Evolutionary conservation across 768 basidiomycete species (phyloP), one percentile per base, ranked within the genome.

Genomic region (Hortiboletus flavorubellus): DNA sequence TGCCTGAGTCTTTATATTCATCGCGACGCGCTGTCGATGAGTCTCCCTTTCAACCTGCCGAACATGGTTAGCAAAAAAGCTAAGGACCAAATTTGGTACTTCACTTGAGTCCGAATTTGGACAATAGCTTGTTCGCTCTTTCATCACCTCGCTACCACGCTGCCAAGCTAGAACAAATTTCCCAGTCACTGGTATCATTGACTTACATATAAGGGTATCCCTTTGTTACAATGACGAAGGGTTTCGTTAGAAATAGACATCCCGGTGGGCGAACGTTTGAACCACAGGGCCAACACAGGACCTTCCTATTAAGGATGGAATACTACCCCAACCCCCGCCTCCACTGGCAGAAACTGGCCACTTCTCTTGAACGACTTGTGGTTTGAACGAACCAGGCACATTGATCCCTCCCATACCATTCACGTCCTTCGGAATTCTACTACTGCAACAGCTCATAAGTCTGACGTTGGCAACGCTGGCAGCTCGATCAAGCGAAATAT

Each of bases 21-120:
- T 33, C 54, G 39, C 30, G 33, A 30, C 23, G 30, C 26, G 38
- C 31, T n/a, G 49, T 49, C 21, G 46, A 51, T 14, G 21, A 21
- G 18, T 46, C 49, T 58, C 42, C 55, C 64, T 53, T 71, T 72
- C 42, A 65, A 47, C 65, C 49, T 72, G 37, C 71, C 67, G 56
- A 51, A 59, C 51, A 18, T 31, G 71, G 67, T 59, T 54, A 58
- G 58, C 21, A 4, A 30, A 51, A 56, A 58, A 56, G 41, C 50
- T 55, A 64, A 54, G 23, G 47, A 18, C 68, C 63, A 34, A 5
- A 55, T 70, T 55, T 46, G 63, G 67, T 29, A 44, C 5, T 60
- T 53, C 31, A 16, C 49, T 70, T 69, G 26, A 70, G 29, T 23
- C 68, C 68, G 16, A 34, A 71, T 70, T 60, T 49, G 65, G 71